phyloP scores from a whole-genome alignment of 176 grass and related monocot species.

The Alopecurus myosuroides region DNA sequence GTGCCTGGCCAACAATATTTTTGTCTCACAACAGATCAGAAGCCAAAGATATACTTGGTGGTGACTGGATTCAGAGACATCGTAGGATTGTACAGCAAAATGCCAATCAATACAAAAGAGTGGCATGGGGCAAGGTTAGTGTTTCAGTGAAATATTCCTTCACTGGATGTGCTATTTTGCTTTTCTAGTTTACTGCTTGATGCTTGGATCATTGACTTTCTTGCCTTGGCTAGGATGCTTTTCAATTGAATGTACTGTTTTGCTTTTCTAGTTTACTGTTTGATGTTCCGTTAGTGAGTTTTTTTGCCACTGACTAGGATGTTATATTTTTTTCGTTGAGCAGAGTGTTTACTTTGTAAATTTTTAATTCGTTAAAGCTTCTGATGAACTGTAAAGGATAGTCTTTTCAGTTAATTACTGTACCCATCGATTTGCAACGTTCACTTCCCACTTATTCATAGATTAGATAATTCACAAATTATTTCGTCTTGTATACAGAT shows the following conservation, averaged over 20 bases:
- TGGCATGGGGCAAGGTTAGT: slow-evolving; percentile 83
- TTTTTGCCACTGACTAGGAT: slow-evolving; percentile 5
- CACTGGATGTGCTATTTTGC: not conserved
- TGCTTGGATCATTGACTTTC: not conserved
- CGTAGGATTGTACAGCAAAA: slow-evolving; percentile 77
- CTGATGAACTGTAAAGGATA: slow-evolving; percentile 3
- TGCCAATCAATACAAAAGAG: slow-evolving; percentile 79
- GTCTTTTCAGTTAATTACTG: not conserved
- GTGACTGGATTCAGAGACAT: slow-evolving; percentile 84
- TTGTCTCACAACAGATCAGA: slow-evolving; percentile 59
- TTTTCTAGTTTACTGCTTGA: slow-evolving; percentile 5
- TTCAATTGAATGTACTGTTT: not conserved
- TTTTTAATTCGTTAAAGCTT: slow-evolving; percentile 5
- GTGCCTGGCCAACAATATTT: not conserved
- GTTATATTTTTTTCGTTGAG: slow-evolving; percentile 10
- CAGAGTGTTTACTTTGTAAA: slow-evolving; percentile 11
- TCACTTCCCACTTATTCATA: not conserved
- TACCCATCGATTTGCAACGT: not conserved
- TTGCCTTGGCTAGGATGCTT: not conserved
- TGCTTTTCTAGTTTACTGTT: slow-evolving; percentile 18
- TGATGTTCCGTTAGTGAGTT: not conserved
- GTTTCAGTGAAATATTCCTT: not conserved
- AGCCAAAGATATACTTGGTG: slow-evolving; percentile 80
- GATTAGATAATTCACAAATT: not conserved
- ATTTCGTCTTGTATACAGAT: not conserved